These are phyloP conservation scores for Petunia axillaris DNA, from an alignment of 257 asterid genomes.

Conservation along the genomic window DNA sequence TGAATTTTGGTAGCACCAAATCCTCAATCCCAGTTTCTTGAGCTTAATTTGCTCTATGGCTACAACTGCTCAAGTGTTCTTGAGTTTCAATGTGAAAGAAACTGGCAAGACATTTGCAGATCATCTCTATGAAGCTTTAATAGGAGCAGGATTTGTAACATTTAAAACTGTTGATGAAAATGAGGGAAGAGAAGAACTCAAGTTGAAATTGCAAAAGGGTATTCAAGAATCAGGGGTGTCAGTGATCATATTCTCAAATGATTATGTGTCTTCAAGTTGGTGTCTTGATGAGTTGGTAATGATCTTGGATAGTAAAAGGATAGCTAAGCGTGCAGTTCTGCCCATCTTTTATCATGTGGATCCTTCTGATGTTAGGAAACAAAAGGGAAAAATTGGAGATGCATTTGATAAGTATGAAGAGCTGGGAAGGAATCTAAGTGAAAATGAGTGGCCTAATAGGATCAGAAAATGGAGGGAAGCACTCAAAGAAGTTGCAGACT, in stretches of 20 bases:
- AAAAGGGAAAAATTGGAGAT: conserved; percentile 21
- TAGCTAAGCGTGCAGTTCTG: conserved; percentile 6
- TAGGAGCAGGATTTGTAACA: conserved; percentile 19
- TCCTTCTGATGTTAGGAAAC: conserved; percentile 27
- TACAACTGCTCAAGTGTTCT: conserved; percentile 4
- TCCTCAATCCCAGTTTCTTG: conserved; percentile 1
- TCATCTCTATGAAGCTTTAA: conserved; percentile 28
- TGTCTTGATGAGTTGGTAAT: conserved; percentile 31
- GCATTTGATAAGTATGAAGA: conserved; percentile 23
- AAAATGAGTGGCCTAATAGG: neutral
- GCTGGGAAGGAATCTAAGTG: neutral
- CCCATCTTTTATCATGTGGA: conserved; percentile 32
- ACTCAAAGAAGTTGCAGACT: conserved; percentile 27
- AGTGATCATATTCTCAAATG: conserved; percentile 22
- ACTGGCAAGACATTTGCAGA: conserved; percentile 14
- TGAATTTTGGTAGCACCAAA: neutral
- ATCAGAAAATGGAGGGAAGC: conserved; percentile 30
- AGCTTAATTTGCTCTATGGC: neutral
- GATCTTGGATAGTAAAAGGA: conserved; percentile 30
- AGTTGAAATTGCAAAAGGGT: conserved; percentile 13
- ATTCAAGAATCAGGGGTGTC: conserved; percentile 26
- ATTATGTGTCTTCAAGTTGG: conserved; percentile 30
- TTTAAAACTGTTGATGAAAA: conserved; percentile 20
- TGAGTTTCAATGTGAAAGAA: conserved; percentile 25
- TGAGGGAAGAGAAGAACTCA: conserved; percentile 24